These are phyloP conservation scores for Sanguinoderma infundibulare DNA, from an alignment of 1,284 basidiomycete species.

Conservation along the genomic window DNA sequence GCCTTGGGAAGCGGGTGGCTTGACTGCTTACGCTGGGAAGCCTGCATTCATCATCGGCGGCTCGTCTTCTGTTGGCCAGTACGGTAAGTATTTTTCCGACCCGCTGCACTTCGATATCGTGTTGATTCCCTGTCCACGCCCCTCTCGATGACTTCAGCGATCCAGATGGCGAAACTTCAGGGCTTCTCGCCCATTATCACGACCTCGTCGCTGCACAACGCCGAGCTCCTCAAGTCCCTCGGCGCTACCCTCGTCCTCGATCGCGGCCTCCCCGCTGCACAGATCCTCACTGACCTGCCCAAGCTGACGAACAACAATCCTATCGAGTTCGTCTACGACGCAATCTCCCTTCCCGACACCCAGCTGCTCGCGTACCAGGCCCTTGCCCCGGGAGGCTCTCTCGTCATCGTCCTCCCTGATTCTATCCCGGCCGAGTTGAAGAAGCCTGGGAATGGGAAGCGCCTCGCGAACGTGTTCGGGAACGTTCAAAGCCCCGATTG, in stretches of 20 bases:
- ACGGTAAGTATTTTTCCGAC: slow-evolving; percentile 30
- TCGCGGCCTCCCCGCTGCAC: slow-evolving; percentile 34
- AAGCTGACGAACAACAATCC: slow-evolving; percentile 31
- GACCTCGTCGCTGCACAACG: slow-evolving; percentile 52
- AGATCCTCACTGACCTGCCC: slow-evolving; percentile 29
- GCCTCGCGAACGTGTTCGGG: slow-evolving; percentile 18
- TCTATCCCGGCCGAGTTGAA: slow-evolving; percentile 20
- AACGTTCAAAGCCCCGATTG: slow-evolving; percentile 6
- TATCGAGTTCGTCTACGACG: slow-evolving; percentile 46
- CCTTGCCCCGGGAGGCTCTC: slow-evolving; percentile 32
- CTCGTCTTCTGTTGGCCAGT: slow-evolving; percentile 48
- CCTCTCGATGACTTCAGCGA: slow-evolving; percentile 39
- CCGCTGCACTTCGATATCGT: slow-evolving; percentile 28
- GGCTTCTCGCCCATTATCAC: slow-evolving; percentile 60
- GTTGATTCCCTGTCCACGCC: slow-evolving; percentile 19
- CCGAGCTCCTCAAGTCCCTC: slow-evolving; percentile 46
- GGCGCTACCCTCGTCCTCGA: slow-evolving; percentile 61
- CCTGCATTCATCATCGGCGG: slow-evolving; percentile 50
- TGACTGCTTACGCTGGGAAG: slow-evolving; percentile 41
- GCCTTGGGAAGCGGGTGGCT: slow-evolving; percentile 33
- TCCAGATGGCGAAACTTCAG: slow-evolving; percentile 57
- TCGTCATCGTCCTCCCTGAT: slow-evolving; percentile 23
- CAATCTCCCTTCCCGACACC: slow-evolving; percentile 27
- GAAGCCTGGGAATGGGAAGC: slow-evolving; percentile 13
- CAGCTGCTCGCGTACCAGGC: slow-evolving; percentile 31